Evolutionary conservation across 2,329 filamentous ascomycete genomes (phyloP).

Genomic region (Sporothrix euskadiensis): DNA sequence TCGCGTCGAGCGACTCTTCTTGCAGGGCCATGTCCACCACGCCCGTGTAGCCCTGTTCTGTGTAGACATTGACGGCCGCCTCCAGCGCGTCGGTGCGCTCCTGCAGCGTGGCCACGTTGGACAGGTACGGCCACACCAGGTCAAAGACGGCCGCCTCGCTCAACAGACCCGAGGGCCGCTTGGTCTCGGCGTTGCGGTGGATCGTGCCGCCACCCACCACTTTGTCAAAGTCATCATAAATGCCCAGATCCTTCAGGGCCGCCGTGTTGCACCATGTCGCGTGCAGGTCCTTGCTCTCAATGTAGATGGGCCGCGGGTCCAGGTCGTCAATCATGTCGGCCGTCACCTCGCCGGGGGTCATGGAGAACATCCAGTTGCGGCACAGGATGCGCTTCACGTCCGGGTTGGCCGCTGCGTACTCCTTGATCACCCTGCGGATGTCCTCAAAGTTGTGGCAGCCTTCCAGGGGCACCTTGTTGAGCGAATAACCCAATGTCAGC

Average conservation of each 20-base stretch:
- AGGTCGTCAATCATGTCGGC: slow-evolving; percentile 54
- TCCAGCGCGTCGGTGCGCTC: slow-evolving; percentile 51
- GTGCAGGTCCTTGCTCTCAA: slow-evolving; percentile 60
- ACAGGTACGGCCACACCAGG: slow-evolving; percentile 57
- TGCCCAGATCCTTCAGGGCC: slow-evolving; percentile 52
- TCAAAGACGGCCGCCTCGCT: slow-evolving; percentile 56
- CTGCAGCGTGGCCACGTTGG: slow-evolving; percentile 48
- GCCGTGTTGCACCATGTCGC: slow-evolving; percentile 57
- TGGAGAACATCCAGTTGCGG: slow-evolving; percentile 58
- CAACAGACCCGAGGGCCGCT: slow-evolving; percentile 53
- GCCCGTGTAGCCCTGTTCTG: slow-evolving; percentile 54
- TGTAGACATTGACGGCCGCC: slow-evolving; percentile 52
- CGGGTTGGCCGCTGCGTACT: slow-evolving; percentile 49
- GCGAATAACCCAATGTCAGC: slow-evolving; percentile 55
- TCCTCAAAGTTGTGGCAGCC: slow-evolving; percentile 50
- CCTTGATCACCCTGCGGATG: slow-evolving; percentile 49
- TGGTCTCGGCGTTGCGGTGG: slow-evolving; percentile 47
- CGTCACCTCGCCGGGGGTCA: slow-evolving; percentile 53
- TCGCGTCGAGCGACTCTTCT: slow-evolving; percentile 54
- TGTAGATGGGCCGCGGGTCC: slow-evolving; percentile 51
- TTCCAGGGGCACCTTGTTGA: slow-evolving; percentile 53
- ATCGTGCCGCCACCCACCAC: slow-evolving; percentile 51
- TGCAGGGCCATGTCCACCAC: slow-evolving; percentile 62
- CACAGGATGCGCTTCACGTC: slow-evolving; percentile 51
- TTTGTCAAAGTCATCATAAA: slow-evolving; percentile 46